phyloP scores from a whole-genome alignment of 345 rosid species.

The Trapa bicornis region DNA sequence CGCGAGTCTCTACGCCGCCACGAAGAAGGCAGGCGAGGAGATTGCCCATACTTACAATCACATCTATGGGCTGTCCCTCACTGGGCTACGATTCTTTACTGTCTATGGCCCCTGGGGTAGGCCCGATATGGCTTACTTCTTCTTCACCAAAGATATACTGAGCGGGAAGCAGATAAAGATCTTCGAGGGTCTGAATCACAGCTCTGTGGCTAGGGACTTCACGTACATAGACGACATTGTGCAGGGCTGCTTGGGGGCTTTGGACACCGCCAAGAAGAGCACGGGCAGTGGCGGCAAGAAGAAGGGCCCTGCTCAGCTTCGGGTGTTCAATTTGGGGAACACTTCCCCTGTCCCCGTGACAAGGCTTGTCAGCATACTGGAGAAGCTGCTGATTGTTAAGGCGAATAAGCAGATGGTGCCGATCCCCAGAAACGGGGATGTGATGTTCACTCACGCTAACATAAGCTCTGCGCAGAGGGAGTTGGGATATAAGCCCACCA shows the following conservation, averaged over 20 bases:
- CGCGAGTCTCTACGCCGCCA: slow-evolving; percentile 54
- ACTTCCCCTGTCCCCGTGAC: slow-evolving; percentile 47
- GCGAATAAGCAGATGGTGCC: slow-evolving; percentile 47
- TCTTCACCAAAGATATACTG: slow-evolving; percentile 47
- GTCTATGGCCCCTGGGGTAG: slow-evolving; percentile 72
- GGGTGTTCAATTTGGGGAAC: slow-evolving; percentile 54
- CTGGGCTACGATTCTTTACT: slow-evolving; percentile 54
- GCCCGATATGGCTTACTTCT: slow-evolving; percentile 70
- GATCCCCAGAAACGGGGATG: slow-evolving; percentile 63
- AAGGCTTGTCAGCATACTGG: slow-evolving; percentile 42
- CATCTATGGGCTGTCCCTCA: slow-evolving; percentile 53
- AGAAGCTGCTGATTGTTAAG: slow-evolving; percentile 51
- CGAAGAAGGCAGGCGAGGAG: slow-evolving; percentile 64
- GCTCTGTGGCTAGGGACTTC: slow-evolving; percentile 56
- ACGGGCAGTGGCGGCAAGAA: slow-evolving; percentile 66
- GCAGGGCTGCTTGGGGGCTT: slow-evolving; percentile 44
- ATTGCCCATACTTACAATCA: slow-evolving; percentile 59
- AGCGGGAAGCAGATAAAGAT: slow-evolving; percentile 36
- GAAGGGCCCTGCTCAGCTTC: slow-evolving; percentile 39
- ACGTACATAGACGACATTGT: slow-evolving; percentile 19
- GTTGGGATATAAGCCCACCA: slow-evolving; percentile 43
- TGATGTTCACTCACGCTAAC: slow-evolving; percentile 47
- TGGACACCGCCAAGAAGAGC: slow-evolving; percentile 60
- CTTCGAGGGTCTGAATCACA: slow-evolving; percentile 37
- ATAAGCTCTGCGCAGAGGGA: slow-evolving; percentile 45